Conservation (phyloP, 83 land plant genomes). For the Picea abies region DNA sequence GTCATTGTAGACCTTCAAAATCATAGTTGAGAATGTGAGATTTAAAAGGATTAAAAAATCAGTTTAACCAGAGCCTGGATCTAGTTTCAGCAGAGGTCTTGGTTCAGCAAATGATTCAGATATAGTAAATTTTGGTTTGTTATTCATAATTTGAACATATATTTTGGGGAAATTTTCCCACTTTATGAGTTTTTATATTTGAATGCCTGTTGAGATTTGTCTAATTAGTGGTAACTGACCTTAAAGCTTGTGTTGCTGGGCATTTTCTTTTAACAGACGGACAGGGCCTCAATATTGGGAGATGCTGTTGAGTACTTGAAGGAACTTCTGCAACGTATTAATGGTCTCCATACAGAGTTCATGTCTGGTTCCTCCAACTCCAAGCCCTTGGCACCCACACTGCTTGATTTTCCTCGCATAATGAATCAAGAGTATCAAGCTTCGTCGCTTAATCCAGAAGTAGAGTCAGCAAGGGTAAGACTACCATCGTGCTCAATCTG, state of each 20-base stretch:
- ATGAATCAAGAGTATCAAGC: too few species aligned
- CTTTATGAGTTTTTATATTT: too few species aligned
- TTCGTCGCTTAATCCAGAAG: too few species aligned
- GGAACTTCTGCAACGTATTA: slow-evolving; percentile 12
- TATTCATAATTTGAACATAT: not conserved
- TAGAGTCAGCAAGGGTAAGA: too few species aligned
- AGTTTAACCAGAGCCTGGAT: too few species aligned
- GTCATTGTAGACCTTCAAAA: too few species aligned
- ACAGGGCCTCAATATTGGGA: slow-evolving; percentile 11
- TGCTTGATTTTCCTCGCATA: too few species aligned
- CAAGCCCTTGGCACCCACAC: not conserved
- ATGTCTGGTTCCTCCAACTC: not conserved
- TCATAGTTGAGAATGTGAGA: too few species aligned
- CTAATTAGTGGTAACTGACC: not conserved
- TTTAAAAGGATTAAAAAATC: too few species aligned
- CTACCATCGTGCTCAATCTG: too few species aligned
- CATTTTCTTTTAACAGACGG: not conserved
- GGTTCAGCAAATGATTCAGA: not conserved
- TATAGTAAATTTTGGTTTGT: too few species aligned
- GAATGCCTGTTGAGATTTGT: not conserved
- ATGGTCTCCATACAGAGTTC: not conserved
- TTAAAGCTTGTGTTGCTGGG: not conserved
- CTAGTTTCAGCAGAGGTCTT: not conserved
- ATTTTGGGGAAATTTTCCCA: not conserved
- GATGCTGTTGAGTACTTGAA: slow-evolving; percentile 13